Evolutionary conservation across 352 stramenopile genomes (phyloP).

Genomic region (Phytophthora megakarya): DNA sequence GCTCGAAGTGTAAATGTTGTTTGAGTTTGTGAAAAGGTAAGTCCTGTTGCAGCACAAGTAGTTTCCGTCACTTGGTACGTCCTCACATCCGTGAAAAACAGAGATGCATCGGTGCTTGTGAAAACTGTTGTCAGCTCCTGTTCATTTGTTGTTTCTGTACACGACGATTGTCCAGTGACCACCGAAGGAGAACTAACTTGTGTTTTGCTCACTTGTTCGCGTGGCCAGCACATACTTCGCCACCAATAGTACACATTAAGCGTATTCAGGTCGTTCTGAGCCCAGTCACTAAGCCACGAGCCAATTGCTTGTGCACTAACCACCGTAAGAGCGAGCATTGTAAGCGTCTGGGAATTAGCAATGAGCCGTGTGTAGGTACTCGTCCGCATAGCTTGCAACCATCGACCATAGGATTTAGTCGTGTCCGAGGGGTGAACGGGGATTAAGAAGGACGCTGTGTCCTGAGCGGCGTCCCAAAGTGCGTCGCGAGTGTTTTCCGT

Average conservation of each 20-base stretch:
- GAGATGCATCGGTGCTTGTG: slow-evolving; percentile 33
- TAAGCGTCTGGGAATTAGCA: slow-evolving; percentile 15
- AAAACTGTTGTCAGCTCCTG: slow-evolving; percentile 26
- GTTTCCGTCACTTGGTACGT: slow-evolving; percentile 40
- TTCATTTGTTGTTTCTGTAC: slow-evolving; percentile 37
- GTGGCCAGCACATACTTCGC: slow-evolving; percentile 50
- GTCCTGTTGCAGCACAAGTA: slow-evolving; percentile 30
- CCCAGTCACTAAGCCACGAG: slow-evolving; percentile 47
- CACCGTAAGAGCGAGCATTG: slow-evolving; percentile 26
- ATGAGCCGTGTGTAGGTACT: slow-evolving; percentile 29
- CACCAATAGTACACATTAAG: slow-evolving; percentile 62
- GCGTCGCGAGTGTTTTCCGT: slow-evolving; percentile 17
- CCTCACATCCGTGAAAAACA: slow-evolving; percentile 49
- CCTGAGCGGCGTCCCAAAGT: slow-evolving; percentile 28
- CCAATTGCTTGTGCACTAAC: slow-evolving; percentile 32
- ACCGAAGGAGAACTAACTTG: slow-evolving; percentile 13
- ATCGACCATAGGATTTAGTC: slow-evolving; percentile 41
- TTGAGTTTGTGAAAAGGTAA: slow-evolving; percentile 36
- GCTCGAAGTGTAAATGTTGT: slow-evolving; percentile 38
- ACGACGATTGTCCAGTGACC: slow-evolving; percentile 20
- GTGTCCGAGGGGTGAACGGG: slow-evolving; percentile 37
- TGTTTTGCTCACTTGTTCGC: slow-evolving; percentile 30
- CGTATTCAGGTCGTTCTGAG: slow-evolving; percentile 42
- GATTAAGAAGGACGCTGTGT: slow-evolving; percentile 47
- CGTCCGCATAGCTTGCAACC: slow-evolving; percentile 47